These are phyloP conservation scores for Colletotrichum euphorbiae DNA, from an alignment of 2,329 filamentous ascomycete species.

Conservation along the genomic window DNA sequence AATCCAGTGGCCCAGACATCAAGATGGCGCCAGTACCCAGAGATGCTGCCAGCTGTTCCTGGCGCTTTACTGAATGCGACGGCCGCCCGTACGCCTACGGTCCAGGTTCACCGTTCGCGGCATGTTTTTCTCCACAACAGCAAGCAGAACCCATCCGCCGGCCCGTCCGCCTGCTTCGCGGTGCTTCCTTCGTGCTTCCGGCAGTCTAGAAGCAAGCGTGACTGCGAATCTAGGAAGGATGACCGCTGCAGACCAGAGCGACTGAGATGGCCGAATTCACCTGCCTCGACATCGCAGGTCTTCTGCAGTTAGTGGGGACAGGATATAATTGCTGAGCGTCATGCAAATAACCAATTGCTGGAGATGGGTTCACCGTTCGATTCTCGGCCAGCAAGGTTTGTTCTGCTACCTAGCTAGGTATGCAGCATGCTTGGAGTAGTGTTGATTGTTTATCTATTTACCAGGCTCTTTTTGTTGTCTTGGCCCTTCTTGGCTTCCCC, in stretches of 20 bases:
- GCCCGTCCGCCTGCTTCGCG: slow-evolving; percentile 15
- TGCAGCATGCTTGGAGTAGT: no score
- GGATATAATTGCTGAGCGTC: slow-evolving; percentile 17
- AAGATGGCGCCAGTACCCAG: slow-evolving; percentile 21
- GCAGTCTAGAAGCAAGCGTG: slow-evolving; percentile 34
- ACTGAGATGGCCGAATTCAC: slow-evolving; percentile 19
- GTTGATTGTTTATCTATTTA: slow-evolving; percentile 29
- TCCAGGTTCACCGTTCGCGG: background rate
- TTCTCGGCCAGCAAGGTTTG: slow-evolving; percentile 16
- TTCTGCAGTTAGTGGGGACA: background rate
- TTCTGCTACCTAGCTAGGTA: no score
- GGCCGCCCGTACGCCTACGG: slow-evolving; percentile 1
- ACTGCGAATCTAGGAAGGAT: slow-evolving; percentile 16
- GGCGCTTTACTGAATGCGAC: slow-evolving; percentile 10
- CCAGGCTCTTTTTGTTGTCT: slow-evolving; percentile 9
- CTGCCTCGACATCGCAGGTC: slow-evolving; percentile 14
- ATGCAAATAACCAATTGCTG: slow-evolving; percentile 23
- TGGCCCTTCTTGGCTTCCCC: slow-evolving; percentile 28
- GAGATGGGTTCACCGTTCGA: slow-evolving; percentile 24
- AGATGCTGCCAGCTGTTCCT: slow-evolving; percentile 21
- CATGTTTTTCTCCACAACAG: slow-evolving; percentile 18
- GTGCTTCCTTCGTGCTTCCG: slow-evolving; percentile 12
- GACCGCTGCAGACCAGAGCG: slow-evolving; percentile 25
- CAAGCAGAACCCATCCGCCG: slow-evolving; percentile 13
- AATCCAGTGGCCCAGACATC: slow-evolving; percentile 13